Evolutionary conservation across 768 basidiomycete species (phyloP), one percentile per base, ranked within the genome.

Genomic region (Lactarius evosmus): DNA sequence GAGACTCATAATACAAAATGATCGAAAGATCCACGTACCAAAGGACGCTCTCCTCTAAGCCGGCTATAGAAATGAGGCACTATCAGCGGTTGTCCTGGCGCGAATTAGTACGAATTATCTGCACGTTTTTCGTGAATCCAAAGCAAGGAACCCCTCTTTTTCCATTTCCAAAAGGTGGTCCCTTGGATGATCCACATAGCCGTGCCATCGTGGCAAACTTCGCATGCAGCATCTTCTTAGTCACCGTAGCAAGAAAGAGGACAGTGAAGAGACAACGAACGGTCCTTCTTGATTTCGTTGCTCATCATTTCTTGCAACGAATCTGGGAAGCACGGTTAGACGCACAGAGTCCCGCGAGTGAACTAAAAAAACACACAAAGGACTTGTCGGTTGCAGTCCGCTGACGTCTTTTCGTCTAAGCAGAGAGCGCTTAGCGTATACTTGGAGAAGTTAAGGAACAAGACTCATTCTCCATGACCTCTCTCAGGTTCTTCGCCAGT

Each of bases 71-170:
- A 22, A 11, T 0, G 3, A 53, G 52, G 2, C 6, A n/a, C 2
- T 3, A 53, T 53, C 11, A 53, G 52, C 9, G n/a, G 27, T 9
- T 3, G 17, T 8, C 17, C 17, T 30, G 9, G 22, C 17, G 32
- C 12, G 9, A 32, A 5, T 3, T 2, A 32, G 30, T 32, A 19
- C 8, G 29, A 9, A 53, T 9, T 2, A 53, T 22, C 16, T 6
- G 22, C 27, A 53, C 52, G 32, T n/a, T 53, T 53, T 12, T 29
- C 52, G 30, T 53, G 30, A n/a, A 53, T 53, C 52, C 52, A 53
- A 3, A 53, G 52, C 5, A 53, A 32, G 3, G 30, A 53, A 5
- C 52, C 52, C 29, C 29, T 33, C 52, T 3, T 2, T 12, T n/a
- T 32, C 52, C 52, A 53, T 7, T 32, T 17, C 32, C 4, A 33